Evolutionary conservation across 768 basidiomycete genomes (phyloP).

Genomic region (Pleurotus salmoneostramineus): DNA sequence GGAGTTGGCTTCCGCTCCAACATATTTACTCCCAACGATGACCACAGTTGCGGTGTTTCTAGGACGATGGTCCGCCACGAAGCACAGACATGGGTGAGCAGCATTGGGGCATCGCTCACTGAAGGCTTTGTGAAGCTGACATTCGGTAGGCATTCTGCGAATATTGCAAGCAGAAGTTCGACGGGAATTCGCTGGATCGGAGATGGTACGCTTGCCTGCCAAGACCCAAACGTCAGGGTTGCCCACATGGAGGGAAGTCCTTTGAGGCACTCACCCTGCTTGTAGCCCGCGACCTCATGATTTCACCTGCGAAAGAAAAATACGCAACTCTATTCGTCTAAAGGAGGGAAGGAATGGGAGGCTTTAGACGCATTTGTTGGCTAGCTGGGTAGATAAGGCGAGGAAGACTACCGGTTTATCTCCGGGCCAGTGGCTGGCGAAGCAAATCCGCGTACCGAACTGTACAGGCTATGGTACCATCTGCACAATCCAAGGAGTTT

Average conservation of each 20-base stretch:
- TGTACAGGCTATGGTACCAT: not conserved
- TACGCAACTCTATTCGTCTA: not conserved
- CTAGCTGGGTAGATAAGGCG: not conserved
- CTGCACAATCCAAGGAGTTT: not conserved
- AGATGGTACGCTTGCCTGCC: not conserved
- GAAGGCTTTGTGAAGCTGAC: slow-evolving; percentile 1
- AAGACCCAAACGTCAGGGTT: not conserved
- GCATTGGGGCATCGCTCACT: slow-evolving; percentile 1
- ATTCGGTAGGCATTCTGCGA: slow-evolving; percentile 1
- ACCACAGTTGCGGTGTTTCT: not conserved
- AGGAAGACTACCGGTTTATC: not conserved
- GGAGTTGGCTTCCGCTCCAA: not conserved
- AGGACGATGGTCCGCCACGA: not conserved
- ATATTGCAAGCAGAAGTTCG: not conserved
- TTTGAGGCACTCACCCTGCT: not conserved
- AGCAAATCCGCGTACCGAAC: slow-evolving; percentile 4
- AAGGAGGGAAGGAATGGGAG: not conserved
- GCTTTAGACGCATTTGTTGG: not conserved
- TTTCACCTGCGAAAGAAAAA: not conserved
- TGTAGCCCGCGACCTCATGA: not conserved
- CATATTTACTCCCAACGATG: not conserved
- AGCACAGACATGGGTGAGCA: slow-evolving; percentile 3
- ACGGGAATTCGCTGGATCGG: slow-evolving; percentile 1
- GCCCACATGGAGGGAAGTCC: not conserved
- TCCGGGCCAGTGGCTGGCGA: not conserved